Evolutionary conservation across 345 rosid genomes (phyloP), one percentile per base, ranked within the genome.

Genomic region (Citrus cavaleriei): DNA sequence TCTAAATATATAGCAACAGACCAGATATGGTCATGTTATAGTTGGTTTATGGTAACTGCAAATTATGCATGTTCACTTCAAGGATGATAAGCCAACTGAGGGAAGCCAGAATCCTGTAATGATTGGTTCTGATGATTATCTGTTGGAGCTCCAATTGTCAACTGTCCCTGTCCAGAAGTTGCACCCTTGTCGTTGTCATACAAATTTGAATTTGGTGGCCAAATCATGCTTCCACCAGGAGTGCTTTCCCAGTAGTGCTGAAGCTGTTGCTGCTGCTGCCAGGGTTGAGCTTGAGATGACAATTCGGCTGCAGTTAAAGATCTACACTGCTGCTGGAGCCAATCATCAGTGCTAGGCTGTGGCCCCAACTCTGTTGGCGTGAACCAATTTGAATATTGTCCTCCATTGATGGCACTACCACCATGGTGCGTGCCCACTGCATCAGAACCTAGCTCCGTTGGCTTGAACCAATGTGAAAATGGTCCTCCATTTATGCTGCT

Each of bases 281-380:
- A 46, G 32, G 34, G 35, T 25, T 49, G 34, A 10, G 62, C 34
- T 65, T 65, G 71, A 65, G 24, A 14, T 49, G 6, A 49, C 28
- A 49, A 49, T 8, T 62, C 63, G 0, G 34, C 58, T 38, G 46
- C 77, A 62, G 60, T 6, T 22, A 46, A 42, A 46, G 59, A 46
- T 25, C 40, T 46, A 8, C 59, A 10, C 21, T 74, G 62, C 60
- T 22, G 42, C 59, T 62, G 77, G 77, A 62, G 30, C 77, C 77
- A 42, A 28, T 74, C 32, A 64, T 64, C 57, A n/a, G 42, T 35
- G 42, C n/a, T 1, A 51, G 70, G 46, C 37, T 32, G 32, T 30
- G 70, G 78, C 61, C 32, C 71, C 70, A 46, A 49, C 28, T 49
- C 49, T 6, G 46, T 64, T 21, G 62, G 70, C 49, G 14, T 74